These are phyloP conservation scores for Xylaria sp. DNA, from an alignment of 2,329 filamentous ascomycete genomes.

Conservation along the genomic window DNA sequence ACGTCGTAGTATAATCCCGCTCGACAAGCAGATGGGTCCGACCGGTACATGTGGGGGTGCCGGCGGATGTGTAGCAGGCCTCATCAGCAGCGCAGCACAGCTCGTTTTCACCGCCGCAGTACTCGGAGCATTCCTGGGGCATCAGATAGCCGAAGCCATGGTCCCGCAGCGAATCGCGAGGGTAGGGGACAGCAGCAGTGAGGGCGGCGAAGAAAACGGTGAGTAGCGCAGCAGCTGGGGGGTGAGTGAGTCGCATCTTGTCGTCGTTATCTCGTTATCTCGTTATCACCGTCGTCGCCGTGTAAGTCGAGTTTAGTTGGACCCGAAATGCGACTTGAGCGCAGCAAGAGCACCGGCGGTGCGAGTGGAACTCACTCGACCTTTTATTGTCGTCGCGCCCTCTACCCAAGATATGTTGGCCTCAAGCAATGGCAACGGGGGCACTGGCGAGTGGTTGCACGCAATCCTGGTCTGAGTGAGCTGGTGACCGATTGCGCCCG, in stretches of 20 bases:
- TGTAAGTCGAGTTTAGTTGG: constrained; percentile 31
- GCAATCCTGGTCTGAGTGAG: constrained; percentile 25
- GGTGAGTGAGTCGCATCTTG: constrained; percentile 52
- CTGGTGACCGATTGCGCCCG: constrained; percentile 29
- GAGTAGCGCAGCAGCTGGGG: constrained; percentile 42
- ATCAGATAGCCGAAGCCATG: constrained; percentile 63
- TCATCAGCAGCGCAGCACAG: constrained; percentile 65
- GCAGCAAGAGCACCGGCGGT: constrained; percentile 22
- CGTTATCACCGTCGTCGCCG: constrained; percentile 15
- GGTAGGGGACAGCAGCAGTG: constrained; percentile 60
- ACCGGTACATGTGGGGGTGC: constrained; percentile 62
- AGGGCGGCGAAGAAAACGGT: constrained; percentile 55
- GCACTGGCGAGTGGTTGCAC: constrained; percentile 28
- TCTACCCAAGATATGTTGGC: constrained; percentile 6
- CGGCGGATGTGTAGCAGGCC: constrained; percentile 63
- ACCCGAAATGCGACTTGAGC: constrained; percentile 37
- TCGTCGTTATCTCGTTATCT: neutral
- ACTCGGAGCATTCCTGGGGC: constrained; percentile 60
- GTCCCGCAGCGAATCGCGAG: constrained; percentile 61
- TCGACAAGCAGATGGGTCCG: constrained; percentile 45
- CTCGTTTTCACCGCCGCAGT: constrained; percentile 66
- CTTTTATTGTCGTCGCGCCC: constrained; percentile 24
- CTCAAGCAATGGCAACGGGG: constrained; percentile 20
- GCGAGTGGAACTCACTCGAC: constrained; percentile 30
- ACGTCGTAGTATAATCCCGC: constrained; percentile 64